Evolutionary conservation across 495 filamentous ascomycete species (phyloP), one percentile per base, ranked within the genome.

Genomic region (Neurospora sp.): DNA sequence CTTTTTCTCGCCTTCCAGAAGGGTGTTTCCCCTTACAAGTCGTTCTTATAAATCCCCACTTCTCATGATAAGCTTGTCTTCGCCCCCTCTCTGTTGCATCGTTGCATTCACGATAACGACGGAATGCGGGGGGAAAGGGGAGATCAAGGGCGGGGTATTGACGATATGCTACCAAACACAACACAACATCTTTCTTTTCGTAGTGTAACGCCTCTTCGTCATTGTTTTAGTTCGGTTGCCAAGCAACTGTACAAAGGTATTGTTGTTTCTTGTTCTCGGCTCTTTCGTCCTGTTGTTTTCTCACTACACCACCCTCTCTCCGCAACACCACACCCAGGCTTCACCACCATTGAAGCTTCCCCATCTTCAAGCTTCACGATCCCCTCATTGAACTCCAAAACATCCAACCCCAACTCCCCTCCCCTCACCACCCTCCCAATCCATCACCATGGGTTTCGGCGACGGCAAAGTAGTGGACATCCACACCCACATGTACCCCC

Each of bases 401-500:
- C 18, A 44, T 10, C 6, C 4, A 31, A 27, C 48, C 12, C 23
- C 20, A 23, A 11, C 5, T 48, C 44, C 23, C 7, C 9, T 0
- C 23, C 48, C 23, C 11, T 59, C 23, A 59, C 48, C 23, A 59
- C 20, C 20, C 14, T 10, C 48, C 4, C 48, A 31, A 59, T 59
- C 23, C 48, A 16, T 27, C 48, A 59, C 48, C 48, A 59, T 59
- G 48, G 48, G 48, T 0, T 59, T 59, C 23, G 11, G 48, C 48
- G 48, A 59, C 48, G 48, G 48, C 48, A 78, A 78, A 35, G 85
- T 94, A 42, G 92, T 97, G 62, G 95, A 98, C 82, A 88, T 98
- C 78, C 95, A 98, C 84, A 97, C 94, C 14, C 95, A 98, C 85
- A 90, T 98, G 84, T 97, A 98, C 81, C 92, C 94, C 0, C 92